Evolutionary conservation across 331 rosid species (phyloP).

Genomic region (Erythrophleum ivorense): DNA sequence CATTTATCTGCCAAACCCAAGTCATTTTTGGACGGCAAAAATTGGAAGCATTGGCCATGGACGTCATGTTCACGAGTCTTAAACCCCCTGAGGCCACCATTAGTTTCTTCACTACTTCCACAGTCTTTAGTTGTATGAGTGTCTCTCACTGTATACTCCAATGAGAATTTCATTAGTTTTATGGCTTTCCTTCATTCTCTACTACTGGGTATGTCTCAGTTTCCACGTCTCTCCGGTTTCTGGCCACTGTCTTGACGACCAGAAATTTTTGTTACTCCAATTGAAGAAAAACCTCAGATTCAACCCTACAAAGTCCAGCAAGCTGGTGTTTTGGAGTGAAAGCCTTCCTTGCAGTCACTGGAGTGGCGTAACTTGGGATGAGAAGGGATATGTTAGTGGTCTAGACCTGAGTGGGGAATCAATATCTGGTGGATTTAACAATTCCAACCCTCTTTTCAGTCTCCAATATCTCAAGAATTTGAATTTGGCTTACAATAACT

Average conservation of each 20-base stretch:
- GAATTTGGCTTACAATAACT: slow-evolving; percentile 35
- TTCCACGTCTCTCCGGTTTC: slow-evolving; percentile 19
- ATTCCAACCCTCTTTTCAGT: slow-evolving; percentile 44
- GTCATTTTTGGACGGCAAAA: background rate
- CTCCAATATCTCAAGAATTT: slow-evolving; percentile 30
- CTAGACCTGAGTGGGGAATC: slow-evolving; percentile 45
- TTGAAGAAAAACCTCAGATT: slow-evolving; percentile 36
- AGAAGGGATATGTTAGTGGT: slow-evolving; percentile 33
- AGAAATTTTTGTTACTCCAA: slow-evolving; percentile 35
- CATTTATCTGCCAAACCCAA: background rate
- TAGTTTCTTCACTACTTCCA: slow-evolving; percentile 8
- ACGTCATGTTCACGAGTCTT: background rate
- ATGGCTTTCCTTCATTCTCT: slow-evolving; percentile 38
- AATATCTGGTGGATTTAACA: slow-evolving; percentile 22
- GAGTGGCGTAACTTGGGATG: slow-evolving; percentile 40
- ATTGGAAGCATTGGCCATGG: background rate
- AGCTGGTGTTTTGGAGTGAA: slow-evolving; percentile 35
- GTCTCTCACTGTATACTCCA: slow-evolving; percentile 23
- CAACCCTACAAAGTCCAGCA: background rate
- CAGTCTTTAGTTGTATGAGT: background rate
- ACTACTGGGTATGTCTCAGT: slow-evolving; percentile 22
- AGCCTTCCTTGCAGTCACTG: slow-evolving; percentile 26
- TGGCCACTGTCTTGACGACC: slow-evolving; percentile 37
- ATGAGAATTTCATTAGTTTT: slow-evolving; percentile 46
- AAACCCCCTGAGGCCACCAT: background rate